These are phyloP conservation scores for Caryopteris hybrid DNA, from an alignment of 305 asterid genomes.

Conservation along the genomic window DNA sequence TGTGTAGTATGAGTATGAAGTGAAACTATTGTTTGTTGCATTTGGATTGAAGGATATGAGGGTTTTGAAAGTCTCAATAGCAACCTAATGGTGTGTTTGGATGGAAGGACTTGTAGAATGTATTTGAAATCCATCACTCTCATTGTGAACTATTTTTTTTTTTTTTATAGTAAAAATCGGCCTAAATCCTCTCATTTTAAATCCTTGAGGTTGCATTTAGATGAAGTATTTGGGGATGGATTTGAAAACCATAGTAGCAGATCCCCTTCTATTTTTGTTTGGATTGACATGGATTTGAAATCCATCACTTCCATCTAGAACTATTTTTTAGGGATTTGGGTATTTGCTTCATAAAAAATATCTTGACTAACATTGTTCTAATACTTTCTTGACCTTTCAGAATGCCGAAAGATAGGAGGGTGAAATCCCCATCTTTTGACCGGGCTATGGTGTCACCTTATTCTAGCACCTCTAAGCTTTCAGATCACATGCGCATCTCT, in stretches of 20 bases:
- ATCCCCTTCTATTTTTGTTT: no score
- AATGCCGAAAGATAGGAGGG: slow-evolving; percentile 77
- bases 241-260: no score
- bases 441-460: slow-evolving; percentile 55
- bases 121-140: neutral
- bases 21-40: neutral
- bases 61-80: neutral
- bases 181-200: no score
- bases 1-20: neutral
- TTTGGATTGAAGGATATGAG: neutral
- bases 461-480: slow-evolving; percentile 39
- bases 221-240: no score
- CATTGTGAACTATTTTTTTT: no score
- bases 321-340: no score
- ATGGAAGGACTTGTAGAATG: neutral
- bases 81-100: neutral
- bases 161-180: no score
- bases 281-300: no score
- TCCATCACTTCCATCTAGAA: no score
- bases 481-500: slow-evolving; percentile 20
- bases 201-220: no score
- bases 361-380: neutral
- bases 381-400: slow-evolving; percentile 17
- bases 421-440: slow-evolving; percentile 41
- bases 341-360: neutral